phyloP scores from a whole-genome alignment of 805 yeast species.

The Candida tallmaniae region DNA sequence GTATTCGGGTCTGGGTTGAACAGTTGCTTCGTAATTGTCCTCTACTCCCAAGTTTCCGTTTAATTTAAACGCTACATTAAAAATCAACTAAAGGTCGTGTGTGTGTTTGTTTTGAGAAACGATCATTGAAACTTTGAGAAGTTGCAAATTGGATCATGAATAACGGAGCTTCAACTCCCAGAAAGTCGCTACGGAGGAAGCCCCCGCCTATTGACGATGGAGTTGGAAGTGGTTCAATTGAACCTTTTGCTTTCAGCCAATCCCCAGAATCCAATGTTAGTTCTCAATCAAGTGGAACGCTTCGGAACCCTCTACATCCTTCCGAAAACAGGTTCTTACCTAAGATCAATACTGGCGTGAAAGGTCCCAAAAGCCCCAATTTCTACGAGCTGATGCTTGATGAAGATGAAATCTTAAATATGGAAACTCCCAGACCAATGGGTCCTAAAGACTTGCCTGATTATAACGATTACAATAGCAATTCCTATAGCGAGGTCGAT shows the following conservation, averaged over 20 bases:
- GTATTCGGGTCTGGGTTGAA: too few relatives aligned
- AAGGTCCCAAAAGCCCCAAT: neutral
- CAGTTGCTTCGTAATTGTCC: too few relatives aligned
- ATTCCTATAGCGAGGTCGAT: neutral
- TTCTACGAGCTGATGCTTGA: conserved; percentile 1
- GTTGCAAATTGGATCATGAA: neutral
- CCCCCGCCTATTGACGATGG: conserved; percentile 18
- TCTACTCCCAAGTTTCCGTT: too few relatives aligned
- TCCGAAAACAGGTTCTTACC: neutral
- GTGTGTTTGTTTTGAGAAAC: conserved; percentile 2
- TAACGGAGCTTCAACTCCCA: conserved; percentile 7
- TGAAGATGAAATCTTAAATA: conserved; percentile 6
- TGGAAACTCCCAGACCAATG: conserved; percentile 27
- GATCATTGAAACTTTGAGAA: neutral
- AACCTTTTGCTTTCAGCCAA: too few relatives aligned
- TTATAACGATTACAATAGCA: conserved; percentile 17
- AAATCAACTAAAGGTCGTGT: conserved; percentile 4
- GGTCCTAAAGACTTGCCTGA: conserved; percentile 39
- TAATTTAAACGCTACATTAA: too few relatives aligned
- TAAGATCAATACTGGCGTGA: neutral
- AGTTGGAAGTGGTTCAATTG: too few relatives aligned
- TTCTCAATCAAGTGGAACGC: too few relatives aligned
- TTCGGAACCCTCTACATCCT: neutral
- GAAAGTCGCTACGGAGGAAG: conserved; percentile 20
- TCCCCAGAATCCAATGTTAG: too few relatives aligned